These are phyloP conservation scores for maize (Zea mays) DNA, from an alignment of 176 grass and related monocot species.

Conservation along the genomic window DNA sequence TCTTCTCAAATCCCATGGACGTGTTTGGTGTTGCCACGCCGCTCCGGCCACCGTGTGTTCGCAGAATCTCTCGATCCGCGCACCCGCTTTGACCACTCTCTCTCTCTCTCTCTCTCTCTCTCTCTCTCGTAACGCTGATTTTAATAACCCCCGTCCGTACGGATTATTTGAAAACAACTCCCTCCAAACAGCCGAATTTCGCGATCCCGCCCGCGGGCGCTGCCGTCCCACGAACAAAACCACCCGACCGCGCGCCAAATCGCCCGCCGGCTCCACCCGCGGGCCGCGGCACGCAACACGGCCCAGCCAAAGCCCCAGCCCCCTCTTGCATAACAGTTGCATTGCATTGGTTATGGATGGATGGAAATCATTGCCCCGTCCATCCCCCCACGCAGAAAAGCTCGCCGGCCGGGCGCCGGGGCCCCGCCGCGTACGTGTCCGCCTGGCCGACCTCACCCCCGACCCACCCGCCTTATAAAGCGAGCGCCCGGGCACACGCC, in stretches of 20 bases:
- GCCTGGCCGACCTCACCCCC: neutral
- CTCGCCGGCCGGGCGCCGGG: slow-evolving; percentile 23
- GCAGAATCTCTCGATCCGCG: slow-evolving; percentile 35
- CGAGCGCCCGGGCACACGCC: neutral
- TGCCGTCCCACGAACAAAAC: neutral
- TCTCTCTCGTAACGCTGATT: too few relatives aligned
- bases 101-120: too few relatives aligned
- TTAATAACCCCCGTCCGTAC: neutral
- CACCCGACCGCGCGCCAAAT: slow-evolving; percentile 19
- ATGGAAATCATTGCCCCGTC: slow-evolving; percentile 15
- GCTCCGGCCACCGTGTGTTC: neutral
- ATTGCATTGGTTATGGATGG: neutral
- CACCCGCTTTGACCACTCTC: neutral
- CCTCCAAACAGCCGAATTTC: rapidly evolving
- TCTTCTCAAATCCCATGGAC: neutral
- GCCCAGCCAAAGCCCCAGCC: too few relatives aligned
- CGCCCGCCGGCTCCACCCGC: neutral
- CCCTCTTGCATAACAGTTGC: neutral
- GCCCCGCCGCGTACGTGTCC: slow-evolving; percentile 34
- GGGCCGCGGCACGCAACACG: neutral
- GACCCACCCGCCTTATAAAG: slow-evolving; percentile 39
- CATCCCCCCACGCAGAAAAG: slow-evolving; percentile 3
- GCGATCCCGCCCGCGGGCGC: neutral
- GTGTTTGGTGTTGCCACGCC: neutral
- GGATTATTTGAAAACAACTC: neutral